These are phyloP conservation scores for Hypocreales sp. DNA, from an alignment of 2,329 filamentous ascomycete genomes.

Conservation along the genomic window DNA sequence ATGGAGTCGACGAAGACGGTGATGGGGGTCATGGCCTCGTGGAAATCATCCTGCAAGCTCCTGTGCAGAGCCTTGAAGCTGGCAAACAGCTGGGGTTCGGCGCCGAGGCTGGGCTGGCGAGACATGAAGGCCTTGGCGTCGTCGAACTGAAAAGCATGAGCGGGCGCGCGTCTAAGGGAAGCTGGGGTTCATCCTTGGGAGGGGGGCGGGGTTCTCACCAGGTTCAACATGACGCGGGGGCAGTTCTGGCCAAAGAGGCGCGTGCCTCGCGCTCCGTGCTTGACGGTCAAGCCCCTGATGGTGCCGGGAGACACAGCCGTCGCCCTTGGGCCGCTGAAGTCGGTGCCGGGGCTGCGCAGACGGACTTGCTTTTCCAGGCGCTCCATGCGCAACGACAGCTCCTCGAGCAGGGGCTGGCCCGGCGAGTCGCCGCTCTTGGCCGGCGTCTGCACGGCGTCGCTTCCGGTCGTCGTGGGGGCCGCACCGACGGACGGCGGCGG, in stretches of 20 bases:
- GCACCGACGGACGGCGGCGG: too few species aligned
- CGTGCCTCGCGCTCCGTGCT: slow-evolving; percentile 28
- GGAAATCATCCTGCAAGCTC: slow-evolving; percentile 30
- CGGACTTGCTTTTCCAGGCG: slow-evolving; percentile 35
- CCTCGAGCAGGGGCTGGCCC: slow-evolving; percentile 24
- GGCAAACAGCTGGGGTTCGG: slow-evolving; percentile 3
- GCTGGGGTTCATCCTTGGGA: too few species aligned
- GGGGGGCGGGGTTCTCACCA: slow-evolving; percentile 21
- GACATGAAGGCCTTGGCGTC: slow-evolving; percentile 36
- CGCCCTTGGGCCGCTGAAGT: slow-evolving; percentile 15
- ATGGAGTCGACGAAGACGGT: slow-evolving; percentile 43
- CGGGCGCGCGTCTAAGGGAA: too few species aligned
- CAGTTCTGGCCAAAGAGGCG: slow-evolving; percentile 38
- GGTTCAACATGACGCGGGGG: slow-evolving; percentile 34
- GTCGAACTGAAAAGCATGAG: slow-evolving; percentile 25
- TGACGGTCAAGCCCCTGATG: slow-evolving; percentile 33
- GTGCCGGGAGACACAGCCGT: slow-evolving; percentile 25
- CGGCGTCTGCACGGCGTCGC: slow-evolving; percentile 10
- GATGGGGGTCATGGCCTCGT: slow-evolving; percentile 31
- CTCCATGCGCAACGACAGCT: slow-evolving; percentile 33
- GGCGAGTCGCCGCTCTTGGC: slow-evolving; percentile 17
- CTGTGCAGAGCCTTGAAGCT: slow-evolving; percentile 25
- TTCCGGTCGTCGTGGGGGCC: slow-evolving; percentile 10
- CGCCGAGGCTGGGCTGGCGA: slow-evolving; percentile 21
- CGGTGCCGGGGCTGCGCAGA: slow-evolving; percentile 24